Base-by-base conservation (phyloP, 2,329 filamentous ascomycete genomes). In the Mollisia scopiformis region DNA sequence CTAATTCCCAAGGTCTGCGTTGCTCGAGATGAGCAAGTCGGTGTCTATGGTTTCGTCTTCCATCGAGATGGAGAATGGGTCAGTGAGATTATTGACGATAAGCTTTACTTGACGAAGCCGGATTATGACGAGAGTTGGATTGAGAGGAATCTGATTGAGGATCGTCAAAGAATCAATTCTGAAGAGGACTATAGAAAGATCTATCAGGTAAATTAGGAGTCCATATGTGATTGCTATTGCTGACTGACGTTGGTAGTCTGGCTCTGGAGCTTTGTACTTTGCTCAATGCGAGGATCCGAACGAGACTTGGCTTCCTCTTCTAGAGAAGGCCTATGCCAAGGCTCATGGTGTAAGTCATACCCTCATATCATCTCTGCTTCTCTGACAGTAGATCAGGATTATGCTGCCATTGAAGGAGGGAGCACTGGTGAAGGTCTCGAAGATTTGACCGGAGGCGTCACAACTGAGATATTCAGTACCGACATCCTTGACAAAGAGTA, bases 41-140 rank as follows among this genome's bases (percentile, higher is more conserved):
- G 92, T 14, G 92, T 96, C 2, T 96, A 96, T 69, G 92, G 92
- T 1, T 96, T 96, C 69, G 91, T 96, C 46, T 96, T 96, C 72
- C 90, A 89, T 73, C 81, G 92, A 71, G 92, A 96, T 70, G 92
- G 92, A 54, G 91, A 94, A 74, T 97, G 92, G 93, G 89, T 93
- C 55, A 91, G 92, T 67, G 92, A 90, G 62, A 92, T 97, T 62
- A 87, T 97, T 60, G 93, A 97, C 71, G 93, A 97, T 75, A 95
- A 95, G 76, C 81, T 97, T 1, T 96, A 91, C 73, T 83, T 96
- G 16, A 89, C 88, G 56, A 91, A 90, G 2, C 89, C 91, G 2
- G 88, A 90, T 70, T 96, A 92, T 77, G 91, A 95, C 21, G 49
- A 67, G 88, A 92, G 52, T 92, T 35, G 27, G 49, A 51, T 51